Evolutionary conservation across 2,329 filamentous ascomycete genomes (phyloP).

Genomic region (Colletotrichum melonis): DNA sequence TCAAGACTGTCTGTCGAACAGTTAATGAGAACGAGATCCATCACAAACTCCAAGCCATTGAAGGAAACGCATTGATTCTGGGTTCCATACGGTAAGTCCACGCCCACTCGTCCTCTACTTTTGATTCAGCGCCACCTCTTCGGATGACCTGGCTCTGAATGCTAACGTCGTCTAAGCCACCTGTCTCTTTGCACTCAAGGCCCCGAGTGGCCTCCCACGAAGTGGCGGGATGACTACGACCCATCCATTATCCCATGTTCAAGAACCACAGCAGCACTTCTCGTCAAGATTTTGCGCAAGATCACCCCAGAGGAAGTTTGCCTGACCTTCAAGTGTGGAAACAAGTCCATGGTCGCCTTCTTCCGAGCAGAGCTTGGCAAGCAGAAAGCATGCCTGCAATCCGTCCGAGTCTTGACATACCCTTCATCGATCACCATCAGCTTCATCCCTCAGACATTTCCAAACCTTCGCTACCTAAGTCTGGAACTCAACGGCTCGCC

Average conservation of each 20-base stretch:
- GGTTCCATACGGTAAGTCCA: not conserved
- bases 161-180: not conserved
- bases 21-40: not conserved
- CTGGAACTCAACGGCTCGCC: not conserved
- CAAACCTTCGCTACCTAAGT: not conserved
- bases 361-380: not conserved
- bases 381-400: not conserved
- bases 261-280: not conserved
- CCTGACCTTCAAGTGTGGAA: not conserved
- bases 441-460: not conserved
- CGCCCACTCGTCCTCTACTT: not conserved
- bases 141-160: not conserved
- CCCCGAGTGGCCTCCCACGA: not conserved
- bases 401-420: not conserved
- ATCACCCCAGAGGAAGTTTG: not conserved
- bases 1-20: not conserved
- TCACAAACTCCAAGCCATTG: not conserved
- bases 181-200: not conserved
- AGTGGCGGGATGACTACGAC: not conserved
- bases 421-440: not conserved
- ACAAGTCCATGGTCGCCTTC: not conserved
- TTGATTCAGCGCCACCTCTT: not conserved
- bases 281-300: not conserved
- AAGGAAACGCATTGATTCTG: not conserved
- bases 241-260: not conserved